A percentile compares a stretch with the other conserved stretches of the same genome.
Conservation (phyloP, 345 rosid species). For the Linum tenue region DNA sequence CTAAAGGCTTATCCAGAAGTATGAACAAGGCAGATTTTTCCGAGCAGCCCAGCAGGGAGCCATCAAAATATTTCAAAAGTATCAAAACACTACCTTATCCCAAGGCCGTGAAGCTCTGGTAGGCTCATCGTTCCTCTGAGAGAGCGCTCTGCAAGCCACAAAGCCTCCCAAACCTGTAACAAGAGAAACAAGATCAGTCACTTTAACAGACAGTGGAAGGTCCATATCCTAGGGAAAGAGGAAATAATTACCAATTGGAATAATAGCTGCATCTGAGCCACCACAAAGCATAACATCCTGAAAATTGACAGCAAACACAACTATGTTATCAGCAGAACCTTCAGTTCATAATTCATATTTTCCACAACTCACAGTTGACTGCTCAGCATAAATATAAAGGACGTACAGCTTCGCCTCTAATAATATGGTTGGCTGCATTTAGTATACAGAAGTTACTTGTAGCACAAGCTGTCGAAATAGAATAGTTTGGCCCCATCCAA, state of each 20-base stretch:
- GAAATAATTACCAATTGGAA: constrained; percentile 66
- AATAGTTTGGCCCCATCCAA: constrained; percentile 99
- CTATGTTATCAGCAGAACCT: constrained; percentile 2
- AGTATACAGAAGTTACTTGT: constrained; percentile 88
- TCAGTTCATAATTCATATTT: background rate
- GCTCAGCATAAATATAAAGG: constrained; percentile 15
- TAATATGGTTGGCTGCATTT: constrained; percentile 89
- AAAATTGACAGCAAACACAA: constrained; percentile 17
- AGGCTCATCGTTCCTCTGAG: constrained; percentile 79
- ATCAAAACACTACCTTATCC: constrained; percentile 52
- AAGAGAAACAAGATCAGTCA: constrained; percentile 16
- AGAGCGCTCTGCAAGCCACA: constrained; percentile 84
- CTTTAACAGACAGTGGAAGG: constrained; percentile 7
- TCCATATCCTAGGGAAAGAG: constrained; percentile 12
- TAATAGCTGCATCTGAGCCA: constrained; percentile 81
- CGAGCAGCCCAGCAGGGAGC: no score
- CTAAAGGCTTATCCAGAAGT: no score
- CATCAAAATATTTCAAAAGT: background rate
- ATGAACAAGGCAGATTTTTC: no score
- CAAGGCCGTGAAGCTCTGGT: constrained; percentile 96
- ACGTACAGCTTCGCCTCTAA: constrained; percentile 95
- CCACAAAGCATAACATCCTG: constrained; percentile 97
- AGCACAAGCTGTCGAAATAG: constrained; percentile 94
- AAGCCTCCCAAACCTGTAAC: constrained; percentile 94
- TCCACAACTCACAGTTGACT: background rate